Evolutionary conservation across 768 basidiomycete species (phyloP).

Genomic region (Amyloporia xantha): DNA sequence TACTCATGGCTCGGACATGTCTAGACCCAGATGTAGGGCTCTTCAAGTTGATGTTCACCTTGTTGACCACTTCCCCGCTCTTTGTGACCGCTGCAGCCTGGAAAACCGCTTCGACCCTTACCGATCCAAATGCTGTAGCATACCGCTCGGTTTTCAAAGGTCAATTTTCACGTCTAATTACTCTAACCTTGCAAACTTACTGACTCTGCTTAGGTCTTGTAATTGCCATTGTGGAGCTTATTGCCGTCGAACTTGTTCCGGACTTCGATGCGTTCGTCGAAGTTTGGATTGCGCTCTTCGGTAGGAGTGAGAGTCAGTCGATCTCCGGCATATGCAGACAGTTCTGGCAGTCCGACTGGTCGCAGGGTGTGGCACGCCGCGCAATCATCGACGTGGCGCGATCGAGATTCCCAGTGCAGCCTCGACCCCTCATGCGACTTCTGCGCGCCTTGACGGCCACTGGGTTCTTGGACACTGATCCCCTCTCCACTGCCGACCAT

Average conservation of each 20-base stretch:
- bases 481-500: conserved; percentile 48
- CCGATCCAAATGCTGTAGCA: conserved; percentile 71
- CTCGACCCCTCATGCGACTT: conserved; percentile 60
- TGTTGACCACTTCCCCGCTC: conserved; percentile 65
- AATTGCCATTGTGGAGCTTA: conserved; percentile 65
- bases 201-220: conserved; percentile 51
- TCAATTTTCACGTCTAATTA: conserved; percentile 23
- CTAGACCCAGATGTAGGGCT: conserved; percentile 55
- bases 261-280: conserved; percentile 67
- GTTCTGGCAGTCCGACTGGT: conserved; percentile 79
- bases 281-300: conserved; percentile 76
- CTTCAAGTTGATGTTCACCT: conserved; percentile 46
- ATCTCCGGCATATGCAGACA: conserved; percentile 68
- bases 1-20: conserved; percentile 52
- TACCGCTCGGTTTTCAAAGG: conserved; percentile 84
- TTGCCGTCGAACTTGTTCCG: conserved; percentile 70
- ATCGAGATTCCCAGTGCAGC: conserved; percentile 77
- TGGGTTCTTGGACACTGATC: conserved; percentile 72
- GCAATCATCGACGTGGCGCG: conserved; percentile 80
- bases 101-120: conserved; percentile 59
- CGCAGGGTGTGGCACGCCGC: conserved; percentile 57
- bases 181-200: conserved; percentile 5
- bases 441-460: conserved; percentile 72
- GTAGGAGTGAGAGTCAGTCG: conserved; percentile 60
- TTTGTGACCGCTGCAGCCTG: conserved; percentile 72